A percentile compares a stretch with the other conserved stretches of the same genome.
Evolutionary conservation across 345 rosid genomes (phyloP).

Genomic region (Gossypium arboreum): DNA sequence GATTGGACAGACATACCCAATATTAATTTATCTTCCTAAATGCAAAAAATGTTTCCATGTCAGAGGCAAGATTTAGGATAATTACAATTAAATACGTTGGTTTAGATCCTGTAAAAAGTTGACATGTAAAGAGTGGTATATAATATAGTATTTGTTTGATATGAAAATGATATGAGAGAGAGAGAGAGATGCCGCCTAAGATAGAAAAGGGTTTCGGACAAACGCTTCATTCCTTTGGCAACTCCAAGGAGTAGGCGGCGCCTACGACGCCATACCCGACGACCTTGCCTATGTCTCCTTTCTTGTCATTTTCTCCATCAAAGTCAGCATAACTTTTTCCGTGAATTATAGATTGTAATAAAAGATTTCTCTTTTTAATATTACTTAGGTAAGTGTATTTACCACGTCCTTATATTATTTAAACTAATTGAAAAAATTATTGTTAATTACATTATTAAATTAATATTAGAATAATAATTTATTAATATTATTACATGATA

Average conservation of each 20-base stretch:
- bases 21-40: not conserved
- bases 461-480: too few relatives aligned
- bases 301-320: constrained; percentile 12
- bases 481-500: too few relatives aligned
- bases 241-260: constrained; percentile 58
- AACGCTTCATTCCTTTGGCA: constrained; percentile 39
- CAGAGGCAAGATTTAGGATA: not conserved
- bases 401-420: too few relatives aligned
- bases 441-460: too few relatives aligned
- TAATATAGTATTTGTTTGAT: not conserved
- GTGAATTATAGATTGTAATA: too few relatives aligned
- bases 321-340: too few relatives aligned
- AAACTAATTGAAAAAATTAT: too few relatives aligned
- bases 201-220: constrained; percentile 25
- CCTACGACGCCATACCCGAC: constrained; percentile 49
- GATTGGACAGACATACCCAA: not conserved
- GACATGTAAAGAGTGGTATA: not conserved
- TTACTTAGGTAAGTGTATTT: too few relatives aligned
- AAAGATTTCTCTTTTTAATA: too few relatives aligned
- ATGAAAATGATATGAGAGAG: not conserved
- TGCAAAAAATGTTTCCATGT: not conserved
- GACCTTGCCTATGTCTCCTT: constrained; percentile 36
- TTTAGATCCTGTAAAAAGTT: not conserved
- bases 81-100: not conserved
- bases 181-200: constrained; percentile 19